Base-by-base conservation (phyloP, 352 stramenopile species). In the Phytophthora agathidicida region DNA sequence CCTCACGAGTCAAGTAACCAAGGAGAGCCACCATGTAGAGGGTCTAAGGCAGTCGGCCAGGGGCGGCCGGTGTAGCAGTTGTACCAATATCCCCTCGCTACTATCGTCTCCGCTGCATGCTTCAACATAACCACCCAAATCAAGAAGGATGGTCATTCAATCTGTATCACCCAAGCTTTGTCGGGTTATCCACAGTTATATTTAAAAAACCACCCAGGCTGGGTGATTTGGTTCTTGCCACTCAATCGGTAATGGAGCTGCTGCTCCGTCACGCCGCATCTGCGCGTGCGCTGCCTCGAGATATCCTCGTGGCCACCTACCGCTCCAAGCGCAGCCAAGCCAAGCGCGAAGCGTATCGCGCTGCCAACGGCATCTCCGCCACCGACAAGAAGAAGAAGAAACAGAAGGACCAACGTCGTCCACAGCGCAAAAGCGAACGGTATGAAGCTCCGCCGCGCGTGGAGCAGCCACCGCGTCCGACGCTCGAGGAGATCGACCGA, bases 261-360 rank as follows among this genome's bases (percentile, higher is more conserved):
- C 65, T 81, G 23, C 5, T 72, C 13, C 68, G 59, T 42, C 51
- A 61, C 19, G 55, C 39, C 16, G 44, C 44, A 30, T 52, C 36
- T 51, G 60, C 50, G 45, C 36, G 48, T 33, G 20, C 27, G 35
- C 36, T 54, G 39, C 45, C 55, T 8, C 58, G 41, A n/a, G 26
- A 54, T 33, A 32, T 78, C 13, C 57, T 79, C 14, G 60, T 80
- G 20, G 75, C 73, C 24, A 77, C 65, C 47, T 86, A 86, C 37
- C 73, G 75, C 41, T 79, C 75, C 8, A 86, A 86, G 56, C 75
- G 75, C 19, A 80, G 54, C 31, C 63, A 76, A 39, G 61, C 63
- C 22, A 86, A 86, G 52, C 69, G 66, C 16, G 64, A 69, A 16
- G 50, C 60, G 5, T 52, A 55, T 20, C 48, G 58, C 4, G 30